Evolutionary conservation across 2,329 filamentous ascomycete genomes (phyloP).

Genomic region (Aspergillus texensis): DNA sequence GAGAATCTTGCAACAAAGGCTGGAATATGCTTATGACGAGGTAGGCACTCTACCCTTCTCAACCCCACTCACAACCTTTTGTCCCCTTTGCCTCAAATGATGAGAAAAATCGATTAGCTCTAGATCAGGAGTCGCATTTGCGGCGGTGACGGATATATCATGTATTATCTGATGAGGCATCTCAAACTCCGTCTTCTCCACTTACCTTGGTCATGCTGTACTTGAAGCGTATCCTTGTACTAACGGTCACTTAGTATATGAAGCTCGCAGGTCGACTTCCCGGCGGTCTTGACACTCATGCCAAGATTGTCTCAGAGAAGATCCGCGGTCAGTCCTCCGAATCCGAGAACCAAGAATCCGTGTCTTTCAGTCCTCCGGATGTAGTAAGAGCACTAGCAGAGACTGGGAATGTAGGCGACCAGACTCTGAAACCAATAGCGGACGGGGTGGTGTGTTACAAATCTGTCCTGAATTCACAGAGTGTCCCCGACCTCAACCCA

Average conservation of each 20-base stretch:
- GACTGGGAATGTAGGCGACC: conserved; percentile 67
- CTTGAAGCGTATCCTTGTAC: conserved; percentile 15
- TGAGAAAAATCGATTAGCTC: conserved; percentile 68
- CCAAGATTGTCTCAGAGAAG: conserved; percentile 31
- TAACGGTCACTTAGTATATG: conserved; percentile 39
- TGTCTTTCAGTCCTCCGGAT: conserved; percentile 66
- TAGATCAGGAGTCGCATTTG: conserved; percentile 74
- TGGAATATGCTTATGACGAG: conserved; percentile 44
- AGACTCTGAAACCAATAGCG: conserved; percentile 40
- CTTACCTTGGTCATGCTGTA: conserved; percentile 12
- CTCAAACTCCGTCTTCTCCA: conserved; percentile 17
- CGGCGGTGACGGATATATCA: conserved; percentile 66
- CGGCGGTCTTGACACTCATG: conserved; percentile 34
- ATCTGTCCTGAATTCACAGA: conserved; percentile 34
- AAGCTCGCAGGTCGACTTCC: conserved; percentile 36
- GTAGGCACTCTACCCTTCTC: conserved; percentile 30
- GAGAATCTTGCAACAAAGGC: conserved; percentile 39
- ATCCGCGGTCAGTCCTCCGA: conserved; percentile 34
- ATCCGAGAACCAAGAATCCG: conserved; percentile 50
- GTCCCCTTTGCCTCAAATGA: conserved; percentile 43
- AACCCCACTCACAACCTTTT: not conserved
- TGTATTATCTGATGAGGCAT: conserved; percentile 55
- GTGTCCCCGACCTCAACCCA: conserved; percentile 38
- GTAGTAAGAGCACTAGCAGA: conserved; percentile 60
- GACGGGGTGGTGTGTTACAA: conserved; percentile 46